Evolutionary conservation across 2,329 filamentous ascomycete species (phyloP).

Genomic region (Alternaria angustiovoidea): DNA sequence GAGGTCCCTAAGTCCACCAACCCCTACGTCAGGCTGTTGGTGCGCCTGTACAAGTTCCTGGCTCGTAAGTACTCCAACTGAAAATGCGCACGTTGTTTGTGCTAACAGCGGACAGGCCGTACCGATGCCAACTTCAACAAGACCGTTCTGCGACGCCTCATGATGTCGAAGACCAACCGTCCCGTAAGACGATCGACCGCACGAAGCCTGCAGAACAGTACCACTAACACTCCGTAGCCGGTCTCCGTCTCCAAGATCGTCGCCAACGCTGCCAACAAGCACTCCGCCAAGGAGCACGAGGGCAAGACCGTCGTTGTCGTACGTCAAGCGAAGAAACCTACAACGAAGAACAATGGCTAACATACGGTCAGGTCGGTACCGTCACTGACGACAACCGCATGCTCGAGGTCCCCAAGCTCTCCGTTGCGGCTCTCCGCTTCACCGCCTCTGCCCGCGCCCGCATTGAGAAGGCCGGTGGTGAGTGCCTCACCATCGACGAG

Average conservation of each 20-base stretch:
- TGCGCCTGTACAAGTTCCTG: slow-evolving; percentile 98
- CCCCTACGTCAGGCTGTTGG: slow-evolving; percentile 95
- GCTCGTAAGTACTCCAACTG: slow-evolving; percentile 72
- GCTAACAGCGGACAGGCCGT: slow-evolving; percentile 69
- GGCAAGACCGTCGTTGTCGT: slow-evolving; percentile 88
- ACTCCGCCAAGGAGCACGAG: slow-evolving; percentile 63
- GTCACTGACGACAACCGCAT: slow-evolving; percentile 95
- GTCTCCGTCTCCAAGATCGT: slow-evolving; percentile 94
- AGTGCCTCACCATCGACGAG: slow-evolving; percentile 96
- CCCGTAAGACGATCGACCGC: slow-evolving; percentile 43
- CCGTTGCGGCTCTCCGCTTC: slow-evolving; percentile 93
- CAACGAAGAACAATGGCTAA: slow-evolving; percentile 20
- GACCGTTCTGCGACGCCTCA: slow-evolving; percentile 94
- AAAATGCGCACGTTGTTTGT: slow-evolving; percentile 17
- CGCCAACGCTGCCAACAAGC: slow-evolving; percentile 61
- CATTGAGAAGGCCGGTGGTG: slow-evolving; percentile 91
- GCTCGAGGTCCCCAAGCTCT: slow-evolving; percentile 87
- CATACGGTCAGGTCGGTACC: slow-evolving; percentile 69
- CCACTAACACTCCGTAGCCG: slow-evolving; percentile 52
- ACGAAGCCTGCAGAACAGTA: neutral
- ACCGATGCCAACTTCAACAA: slow-evolving; percentile 99
- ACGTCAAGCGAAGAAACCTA: slow-evolving; percentile 18
- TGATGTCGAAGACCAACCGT: slow-evolving; percentile 99
- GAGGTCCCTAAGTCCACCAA: slow-evolving; percentile 84
- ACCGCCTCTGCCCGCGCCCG: slow-evolving; percentile 94